Base-by-base conservation (phyloP, 2,329 filamentous ascomycete species). In the Alternaria viburni region DNA sequence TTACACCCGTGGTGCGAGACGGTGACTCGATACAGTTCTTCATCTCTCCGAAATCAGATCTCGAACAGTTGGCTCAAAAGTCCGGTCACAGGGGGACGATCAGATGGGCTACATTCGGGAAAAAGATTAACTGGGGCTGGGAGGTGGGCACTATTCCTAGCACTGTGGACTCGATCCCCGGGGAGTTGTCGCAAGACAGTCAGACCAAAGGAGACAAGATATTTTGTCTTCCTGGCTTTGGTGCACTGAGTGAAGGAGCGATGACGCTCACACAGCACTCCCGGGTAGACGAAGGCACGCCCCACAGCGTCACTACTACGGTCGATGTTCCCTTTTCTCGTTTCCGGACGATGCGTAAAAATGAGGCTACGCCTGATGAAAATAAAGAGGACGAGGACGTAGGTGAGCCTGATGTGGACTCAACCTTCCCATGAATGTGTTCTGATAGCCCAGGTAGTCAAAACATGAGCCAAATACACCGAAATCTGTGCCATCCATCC, bases 181-280 rank as follows among this genome's bases (percentile, higher is more conserved):
- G 65, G 12, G 63, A 58, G 2, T 73, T 70, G 13, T 69, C 69
- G 66, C 72, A 77, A 50, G 59, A 69, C 19, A 30, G 57, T 7
- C 44, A 57, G 9, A 25, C 63, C 6, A 43, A 32, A 47, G 6
- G 7, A 9, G 25, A 25, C n/a, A 32, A 9, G 17, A 30, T 43
- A 9, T 5, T n/a, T 26, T 15, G n/a, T 12, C 12, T 55, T 1
- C 55, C 64, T 15, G 82, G 85, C 60, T 92, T 93, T 73, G 90
- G 90, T 21, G 88, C 86, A 10, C 79, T 90, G 17, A 89, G 90
- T 0, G 85, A 87, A 54, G 80, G 85, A 15, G 90, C 89, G 2
- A 64, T 80, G 59, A 73, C 66, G 9, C 54, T 80, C 21, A 72
- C 65, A 58, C 67, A 64, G 26, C 56, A 52, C 32, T 9, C 57